Evolutionary conservation across 2,329 filamentous ascomycete genomes (phyloP).

Genomic region (Xylaria sp.): DNA sequence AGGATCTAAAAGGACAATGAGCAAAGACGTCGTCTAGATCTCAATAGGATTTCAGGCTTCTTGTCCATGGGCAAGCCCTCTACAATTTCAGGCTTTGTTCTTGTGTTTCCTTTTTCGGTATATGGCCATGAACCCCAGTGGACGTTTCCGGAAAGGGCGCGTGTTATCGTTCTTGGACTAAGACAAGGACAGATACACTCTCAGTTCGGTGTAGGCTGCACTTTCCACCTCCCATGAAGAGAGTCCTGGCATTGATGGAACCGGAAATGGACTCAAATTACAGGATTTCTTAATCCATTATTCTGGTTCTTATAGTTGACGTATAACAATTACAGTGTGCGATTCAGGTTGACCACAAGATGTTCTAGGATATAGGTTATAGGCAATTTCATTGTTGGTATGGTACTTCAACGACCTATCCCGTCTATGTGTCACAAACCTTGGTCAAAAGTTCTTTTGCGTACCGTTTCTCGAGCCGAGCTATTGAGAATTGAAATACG

Average conservation of each 20-base stretch:
- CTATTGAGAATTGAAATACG: no score
- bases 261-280: background rate
- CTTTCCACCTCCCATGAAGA: background rate
- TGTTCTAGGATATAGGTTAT: background rate
- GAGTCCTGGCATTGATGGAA: conserved; percentile 7
- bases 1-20: conserved; percentile 9
- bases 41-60: background rate
- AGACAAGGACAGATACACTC: conserved; percentile 10
- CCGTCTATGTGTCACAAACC: conserved; percentile 14
- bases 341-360: background rate
- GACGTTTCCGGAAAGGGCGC: conserved; percentile 23
- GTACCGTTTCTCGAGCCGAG: background rate
- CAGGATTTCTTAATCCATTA: background rate
- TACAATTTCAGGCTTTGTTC: conserved; percentile 23
- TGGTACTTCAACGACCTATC: conserved; percentile 5
- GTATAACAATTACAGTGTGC: no score
- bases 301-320: background rate
- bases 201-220: background rate
- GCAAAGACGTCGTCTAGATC: background rate
- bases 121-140: background rate
- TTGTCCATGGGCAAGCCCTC: conserved; percentile 14
- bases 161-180: conserved; percentile 4
- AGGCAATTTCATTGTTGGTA: background rate
- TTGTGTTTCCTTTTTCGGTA: conserved; percentile 10
- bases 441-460: background rate